Conservation (phyloP, 805 yeast genomes). For the Candida parachauliodes region DNA sequence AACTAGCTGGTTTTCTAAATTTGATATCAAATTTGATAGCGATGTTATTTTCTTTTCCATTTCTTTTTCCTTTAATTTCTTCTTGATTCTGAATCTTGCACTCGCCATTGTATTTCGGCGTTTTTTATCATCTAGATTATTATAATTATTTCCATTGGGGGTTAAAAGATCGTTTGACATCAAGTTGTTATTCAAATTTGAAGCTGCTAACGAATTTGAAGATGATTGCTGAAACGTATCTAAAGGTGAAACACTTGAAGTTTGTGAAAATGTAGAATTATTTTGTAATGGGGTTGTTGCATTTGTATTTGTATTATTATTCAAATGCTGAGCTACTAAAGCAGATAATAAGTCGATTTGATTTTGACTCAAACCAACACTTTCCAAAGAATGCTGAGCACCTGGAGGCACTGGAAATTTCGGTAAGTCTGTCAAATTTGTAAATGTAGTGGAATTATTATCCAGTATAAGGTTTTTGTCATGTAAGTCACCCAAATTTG, state of each 20-base stretch:
- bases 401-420: slow-evolving; percentile 70
- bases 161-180: neutral
- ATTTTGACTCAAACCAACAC: slow-evolving; percentile 63
- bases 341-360: slow-evolving; percentile 75
- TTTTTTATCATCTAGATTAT: slow-evolving; percentile 39
- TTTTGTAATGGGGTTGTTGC: neutral
- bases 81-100: slow-evolving; percentile 61
- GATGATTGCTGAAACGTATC: slow-evolving; percentile 3
- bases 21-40: slow-evolving; percentile 43
- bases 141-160: neutral
- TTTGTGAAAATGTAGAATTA: neutral
- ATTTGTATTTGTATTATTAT: neutral
- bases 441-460: slow-evolving; percentile 4
- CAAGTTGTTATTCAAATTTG: neutral
- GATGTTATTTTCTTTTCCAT: slow-evolving; percentile 47
- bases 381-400: slow-evolving; percentile 57
- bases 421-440: slow-evolving; percentile 37
- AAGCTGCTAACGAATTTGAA: neutral
- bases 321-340: slow-evolving; percentile 59
- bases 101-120: slow-evolving; percentile 62
- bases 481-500: neutral
- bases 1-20: slow-evolving; percentile 44
- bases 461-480: neutral
- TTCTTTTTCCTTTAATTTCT: slow-evolving; percentile 56
- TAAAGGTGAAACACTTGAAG: slow-evolving; percentile 1